These are phyloP conservation scores for Tetrahymena elliotti DNA, from an alignment of 73 alveolate species.

Conservation along the genomic window DNA sequence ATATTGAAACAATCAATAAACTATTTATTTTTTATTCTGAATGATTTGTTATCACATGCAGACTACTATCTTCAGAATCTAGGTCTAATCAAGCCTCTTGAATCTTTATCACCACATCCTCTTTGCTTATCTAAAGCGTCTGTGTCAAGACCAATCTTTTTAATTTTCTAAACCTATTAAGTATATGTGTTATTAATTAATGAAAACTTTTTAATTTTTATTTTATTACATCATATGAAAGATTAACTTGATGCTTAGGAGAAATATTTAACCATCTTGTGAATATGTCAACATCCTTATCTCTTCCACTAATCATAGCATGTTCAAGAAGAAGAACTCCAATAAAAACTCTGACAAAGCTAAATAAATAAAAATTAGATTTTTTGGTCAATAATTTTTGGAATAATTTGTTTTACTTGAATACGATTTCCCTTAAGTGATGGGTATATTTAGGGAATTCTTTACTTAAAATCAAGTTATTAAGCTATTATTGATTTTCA, in stretches of 20 bases:
- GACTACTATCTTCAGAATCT: neutral
- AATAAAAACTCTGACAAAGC: neutral
- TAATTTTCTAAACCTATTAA: neutral
- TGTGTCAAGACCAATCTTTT: neutral
- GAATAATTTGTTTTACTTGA: neutral
- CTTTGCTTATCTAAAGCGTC: neutral
- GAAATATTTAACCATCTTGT: neutral
- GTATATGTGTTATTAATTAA: too few relatives aligned
- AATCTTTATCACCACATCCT: neutral
- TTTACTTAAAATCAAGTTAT: neutral
- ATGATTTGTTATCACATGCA: too few relatives aligned
- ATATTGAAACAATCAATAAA: too few relatives aligned
- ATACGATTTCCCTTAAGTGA: neutral
- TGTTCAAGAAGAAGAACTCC: neutral
- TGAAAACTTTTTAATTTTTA: too few relatives aligned
- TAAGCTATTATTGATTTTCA: neutral
- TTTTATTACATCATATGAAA: neutral
- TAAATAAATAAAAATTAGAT: neutral
- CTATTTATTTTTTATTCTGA: too few relatives aligned
- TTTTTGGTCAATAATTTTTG: neutral
- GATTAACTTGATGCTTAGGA: neutral
- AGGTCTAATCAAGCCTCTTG: neutral
- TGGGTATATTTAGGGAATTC: neutral
- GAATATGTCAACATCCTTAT: neutral
- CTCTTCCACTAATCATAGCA: neutral